Conservation (phyloP, 2,329 filamentous ascomycete species). For the Aureobasidium pullulans region DNA sequence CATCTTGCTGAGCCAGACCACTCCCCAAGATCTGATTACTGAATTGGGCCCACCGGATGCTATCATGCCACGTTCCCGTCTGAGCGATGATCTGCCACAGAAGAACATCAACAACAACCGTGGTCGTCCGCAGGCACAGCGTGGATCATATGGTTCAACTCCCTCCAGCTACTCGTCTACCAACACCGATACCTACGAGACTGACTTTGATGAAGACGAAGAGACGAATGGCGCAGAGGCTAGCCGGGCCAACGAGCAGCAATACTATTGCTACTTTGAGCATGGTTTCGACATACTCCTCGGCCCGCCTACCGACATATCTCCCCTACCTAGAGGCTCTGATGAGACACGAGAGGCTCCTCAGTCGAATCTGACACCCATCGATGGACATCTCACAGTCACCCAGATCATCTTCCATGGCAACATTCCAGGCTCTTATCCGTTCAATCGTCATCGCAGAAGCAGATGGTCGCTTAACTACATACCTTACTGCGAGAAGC, state of each 20-base stretch:
- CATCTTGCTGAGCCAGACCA: constrained; percentile 76
- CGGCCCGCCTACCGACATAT: constrained; percentile 56
- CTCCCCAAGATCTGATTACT: constrained; percentile 81
- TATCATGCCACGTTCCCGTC: constrained; percentile 53
- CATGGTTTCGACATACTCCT: constrained; percentile 90
- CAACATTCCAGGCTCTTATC: constrained; percentile 91
- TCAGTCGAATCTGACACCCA: constrained; percentile 9
- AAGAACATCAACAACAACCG: constrained; percentile 8
- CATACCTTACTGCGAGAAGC: constrained; percentile 29
- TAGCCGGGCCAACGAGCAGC: constrained; percentile 62
- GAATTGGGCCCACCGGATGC: constrained; percentile 90
- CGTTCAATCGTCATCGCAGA: constrained; percentile 89
- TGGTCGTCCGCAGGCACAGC: constrained; percentile 15
- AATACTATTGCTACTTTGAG: constrained; percentile 95
- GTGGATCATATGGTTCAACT: constrained; percentile 22
- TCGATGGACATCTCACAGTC: constrained; percentile 58
- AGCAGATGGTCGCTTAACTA: constrained; percentile 73
- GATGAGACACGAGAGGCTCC: constrained; percentile 18
- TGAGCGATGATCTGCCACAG: neutral
- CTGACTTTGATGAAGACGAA: constrained; percentile 40
- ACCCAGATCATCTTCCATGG: constrained; percentile 91
- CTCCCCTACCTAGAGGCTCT: constrained; percentile 17
- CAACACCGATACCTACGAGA: constrained; percentile 37
- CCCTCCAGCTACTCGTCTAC: constrained; percentile 32
- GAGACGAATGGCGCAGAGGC: constrained; percentile 43